Evolutionary conservation across 768 basidiomycete genomes (phyloP), one percentile per base, ranked within the genome.

Genomic region (Paxillus involutus): DNA sequence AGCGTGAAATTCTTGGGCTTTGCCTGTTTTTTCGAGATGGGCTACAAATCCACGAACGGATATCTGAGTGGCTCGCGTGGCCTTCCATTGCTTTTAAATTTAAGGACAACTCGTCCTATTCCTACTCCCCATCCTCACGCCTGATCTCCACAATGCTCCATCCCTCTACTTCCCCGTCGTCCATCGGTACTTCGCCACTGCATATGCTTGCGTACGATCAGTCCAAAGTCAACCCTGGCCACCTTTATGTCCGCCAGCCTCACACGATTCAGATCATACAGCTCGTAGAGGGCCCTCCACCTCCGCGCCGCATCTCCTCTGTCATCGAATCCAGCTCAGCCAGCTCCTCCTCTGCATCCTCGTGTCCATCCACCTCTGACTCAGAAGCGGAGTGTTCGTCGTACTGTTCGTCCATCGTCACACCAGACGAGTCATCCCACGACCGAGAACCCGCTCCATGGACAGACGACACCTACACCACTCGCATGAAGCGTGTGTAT

Each of bases 391-490:
- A 80, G 58, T 77, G 77, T 67, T 78, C 82, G 0, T 88, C 86
- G 0, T 90, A 89, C 59, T 89, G 88, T 75, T 90, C 88, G 17
- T 89, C 87, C 17, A 81, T 81, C 59, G 55, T 75, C 49, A 69
- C 76, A 12, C 72, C 69, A 35, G 73, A 77, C 24, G 67, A 77
- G 40, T 69, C 72, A 19, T 69, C 67, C 21, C 64, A 53, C 53
- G 47, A 37, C 50, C 61, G 56, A 24, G 59, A 44, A 21, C 64
- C 59, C 41, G 57, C 69, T 4, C 65, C 60, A 6, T 66, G 64
- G 62, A 59, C 75, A 24, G 74, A 77, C 50, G 83, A 86, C 58
- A 83, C 83, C 0, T 82, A 79, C 64, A 66, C 66, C 47, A 66
- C 73, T 10, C 79, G 82, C 57, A 80, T 86, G 77, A 82, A 79